Base-by-base conservation (phyloP, 441 rosid genomes). In the Erodium moschatum region DNA sequence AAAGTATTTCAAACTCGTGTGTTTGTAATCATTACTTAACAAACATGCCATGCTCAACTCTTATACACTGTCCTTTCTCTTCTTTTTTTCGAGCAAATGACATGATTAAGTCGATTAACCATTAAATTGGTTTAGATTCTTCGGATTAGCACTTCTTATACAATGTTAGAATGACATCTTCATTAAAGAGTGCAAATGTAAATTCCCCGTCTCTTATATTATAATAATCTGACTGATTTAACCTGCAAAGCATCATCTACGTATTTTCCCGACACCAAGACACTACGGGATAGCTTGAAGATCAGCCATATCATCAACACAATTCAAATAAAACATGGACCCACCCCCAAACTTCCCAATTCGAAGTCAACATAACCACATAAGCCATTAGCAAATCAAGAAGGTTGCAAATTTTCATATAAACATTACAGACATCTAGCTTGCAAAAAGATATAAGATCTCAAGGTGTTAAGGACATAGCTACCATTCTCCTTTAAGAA, bases 1-100 rank as follows among this genome's bases (percentile, higher is more conserved):
- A 15, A 65, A 65, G 67, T 50, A 33, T 65, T 65, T 65, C 48
- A 65, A 65, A 38, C 67, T 65, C 27, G 16, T 4, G 27, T 24
- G 4, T 11, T 15, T 5, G 38, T 29, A 29, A 29, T 29, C 31
- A 29, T 29, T 29, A 29, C 31, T 29, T 29, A 29, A 29, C 3
- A 29, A 29, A 4, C 31, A 1, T 29, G 31, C 1, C 31, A 29
- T 29, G 31, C 31, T 29, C 31, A 29, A 29, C 31, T 29, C 31
- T 29, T 29, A 29, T 29, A 29, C 31, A 29, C 31, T 29, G 40
- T 35, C 9, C 44, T 40, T 40, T 40, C 44, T 40, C 44, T 40
- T 40, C 44, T 40, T 40, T 2, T 40, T 40, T 9, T 40, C 44
- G 8, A 40, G 44, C 44, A 40, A 40, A 8, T 40, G 44, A 40